These are phyloP conservation scores for Epichloe hybrida DNA, from an alignment of 2,329 filamentous ascomycete species.

Conservation along the genomic window DNA sequence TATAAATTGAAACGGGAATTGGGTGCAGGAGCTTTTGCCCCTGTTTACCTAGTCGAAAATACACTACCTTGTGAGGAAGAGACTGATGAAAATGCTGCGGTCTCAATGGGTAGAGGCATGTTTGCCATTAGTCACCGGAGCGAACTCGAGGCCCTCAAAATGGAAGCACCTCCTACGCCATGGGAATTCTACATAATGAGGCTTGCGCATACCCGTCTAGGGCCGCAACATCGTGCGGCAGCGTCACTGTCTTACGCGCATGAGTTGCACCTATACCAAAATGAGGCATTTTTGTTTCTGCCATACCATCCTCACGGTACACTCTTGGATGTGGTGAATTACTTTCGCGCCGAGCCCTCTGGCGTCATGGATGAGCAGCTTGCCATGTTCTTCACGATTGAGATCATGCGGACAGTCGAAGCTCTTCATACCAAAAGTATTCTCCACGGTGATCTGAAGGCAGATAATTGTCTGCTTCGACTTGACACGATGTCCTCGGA, in stretches of 20 bases:
- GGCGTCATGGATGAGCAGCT: constrained; percentile 79
- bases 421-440: constrained; percentile 67
- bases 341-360: constrained; percentile 57
- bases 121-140: constrained; percentile 44
- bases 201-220: constrained; percentile 63
- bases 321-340: constrained; percentile 85
- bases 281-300: constrained; percentile 81
- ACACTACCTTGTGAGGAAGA: constrained; percentile 36
- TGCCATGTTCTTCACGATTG: constrained; percentile 90
- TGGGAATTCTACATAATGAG: constrained; percentile 98
- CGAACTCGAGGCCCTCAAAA: constrained; percentile 75
- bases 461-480: constrained; percentile 86
- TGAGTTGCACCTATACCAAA: constrained; percentile 81
- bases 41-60: constrained; percentile 82
- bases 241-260: constrained; percentile 72
- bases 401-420: constrained; percentile 82
- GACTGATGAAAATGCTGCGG: constrained; percentile 28
- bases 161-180: constrained; percentile 74
- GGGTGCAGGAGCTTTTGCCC: constrained; percentile 86
- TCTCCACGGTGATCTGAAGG: constrained; percentile 87
- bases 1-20: constrained; percentile 79
- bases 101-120: constrained; percentile 47
- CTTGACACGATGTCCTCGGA: constrained; percentile 42
- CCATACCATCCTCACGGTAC: constrained; percentile 84
- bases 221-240: constrained; percentile 53